Base-by-base conservation (phyloP, 139 green algal species). In the Chlorella sp. region DNA sequence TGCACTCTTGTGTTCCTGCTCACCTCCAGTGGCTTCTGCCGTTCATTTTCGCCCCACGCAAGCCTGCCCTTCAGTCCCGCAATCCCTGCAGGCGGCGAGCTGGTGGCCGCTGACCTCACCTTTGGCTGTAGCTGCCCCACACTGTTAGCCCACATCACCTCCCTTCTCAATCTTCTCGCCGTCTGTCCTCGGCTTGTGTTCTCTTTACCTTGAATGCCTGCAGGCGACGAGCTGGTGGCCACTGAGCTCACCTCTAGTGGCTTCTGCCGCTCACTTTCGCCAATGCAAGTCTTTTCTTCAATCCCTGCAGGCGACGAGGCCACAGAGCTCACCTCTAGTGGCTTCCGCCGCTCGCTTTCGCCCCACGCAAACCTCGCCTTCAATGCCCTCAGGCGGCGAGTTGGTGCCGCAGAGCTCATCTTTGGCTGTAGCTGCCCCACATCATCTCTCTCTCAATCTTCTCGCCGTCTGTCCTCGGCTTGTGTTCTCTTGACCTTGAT, bases 401-500 rank as follows among this genome's bases (percentile, higher is more conserved):
- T 94, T 99, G 76, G 83, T 99, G 14, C 94, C 73, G 97, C 97
- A 3, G 98, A 99, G 95, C 91, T 97, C 57, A 96, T 99, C 60
- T 99, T 99, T 92, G 86, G 88, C 1, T n/a, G n/a, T n/a, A n/a
- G n/a, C n/a, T n/a, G n/a, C n/a, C n/a, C n/a, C n/a, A n/a, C n/a
- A n/a, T n/a, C n/a, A n/a, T n/a, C n/a, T n/a, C n/a, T n/a, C n/a
- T n/a, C n/a, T 57, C 48, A 16, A 9, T 57, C 48, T 57, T 5
- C 48, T 57, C 48, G 9, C 48, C n/a, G n/a, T 5, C 48, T 57
- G 9, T 57, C 48, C 48, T 5, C 37, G 3, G 19, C 32, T 22
- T 22, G 3, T 32, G 16, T 42, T 19, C 16, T 5, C 77, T 39
- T 36, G 2, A 7, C 30, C 22, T 15, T 37, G 18, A 36, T 64